phyloP scores from a whole-genome alignment of 768 basidiomycete genomes.

The Mycena latifolia region DNA sequence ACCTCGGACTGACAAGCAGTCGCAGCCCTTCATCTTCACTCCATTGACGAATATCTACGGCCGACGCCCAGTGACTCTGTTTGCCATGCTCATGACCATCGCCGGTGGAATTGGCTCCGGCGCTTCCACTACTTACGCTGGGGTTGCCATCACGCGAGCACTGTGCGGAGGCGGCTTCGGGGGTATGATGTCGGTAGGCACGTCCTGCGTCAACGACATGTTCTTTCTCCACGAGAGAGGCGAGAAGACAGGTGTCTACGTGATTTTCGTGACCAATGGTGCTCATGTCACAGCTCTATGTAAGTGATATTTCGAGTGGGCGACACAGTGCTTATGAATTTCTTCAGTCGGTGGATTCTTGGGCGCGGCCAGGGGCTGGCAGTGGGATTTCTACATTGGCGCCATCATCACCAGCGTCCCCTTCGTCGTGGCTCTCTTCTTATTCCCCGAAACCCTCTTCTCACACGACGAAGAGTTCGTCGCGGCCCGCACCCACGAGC shows the following conservation, averaged over 20 bases:
- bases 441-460: slow-evolving; percentile 32
- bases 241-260: slow-evolving; percentile 35
- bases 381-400: slow-evolving; percentile 32
- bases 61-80: slow-evolving; percentile 32
- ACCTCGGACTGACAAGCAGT: not conserved
- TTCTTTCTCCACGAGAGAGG: slow-evolving; percentile 37
- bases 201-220: slow-evolving; percentile 33
- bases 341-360: slow-evolving; percentile 24
- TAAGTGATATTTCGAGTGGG: not conserved
- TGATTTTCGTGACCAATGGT: slow-evolving; percentile 32
- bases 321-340: not conserved
- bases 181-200: slow-evolving; percentile 35
- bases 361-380: slow-evolving; percentile 23
- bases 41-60: slow-evolving; percentile 35
- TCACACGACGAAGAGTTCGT: slow-evolving; percentile 28
- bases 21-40: slow-evolving; percentile 31
- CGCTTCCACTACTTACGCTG: slow-evolving; percentile 17
- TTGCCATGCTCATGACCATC: slow-evolving; percentile 27
- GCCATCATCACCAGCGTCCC: slow-evolving; percentile 27
- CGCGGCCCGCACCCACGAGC: slow-evolving; percentile 24
- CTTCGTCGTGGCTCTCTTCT: slow-evolving; percentile 25
- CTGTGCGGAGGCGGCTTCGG: slow-evolving; percentile 28
- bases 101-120: slow-evolving; percentile 28
- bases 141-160: slow-evolving; percentile 14
- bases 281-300: slow-evolving; percentile 29